Evolutionary conservation across 148 eudicot genomes (phyloP), one percentile per base, ranked within the genome.

Genomic region (Arctostaphylos glauca): DNA sequence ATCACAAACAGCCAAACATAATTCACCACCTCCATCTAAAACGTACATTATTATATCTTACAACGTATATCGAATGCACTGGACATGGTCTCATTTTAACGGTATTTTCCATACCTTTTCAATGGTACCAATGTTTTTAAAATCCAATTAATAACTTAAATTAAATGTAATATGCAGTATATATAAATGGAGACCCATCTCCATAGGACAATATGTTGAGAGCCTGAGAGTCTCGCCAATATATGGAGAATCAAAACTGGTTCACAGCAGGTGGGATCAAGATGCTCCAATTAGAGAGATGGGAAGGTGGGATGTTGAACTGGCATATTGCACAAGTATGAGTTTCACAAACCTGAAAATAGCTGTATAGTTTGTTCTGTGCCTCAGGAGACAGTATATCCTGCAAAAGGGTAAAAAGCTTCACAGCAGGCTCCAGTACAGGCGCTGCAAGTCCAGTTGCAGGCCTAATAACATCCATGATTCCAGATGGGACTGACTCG

Each of bases 331-430:
- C 46, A 60, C 67, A 54, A 6, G 48, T 64, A 31, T 70, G 19
- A 48, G 50, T 19, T 72, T 21, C 46, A 74, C 84, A 52, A 46
- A 93, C 99, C 98, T 96, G 99, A 79, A 96, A 96, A 86, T 93
- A 90, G 88, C 90, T 87, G 87, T 91, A 94, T 74, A 94, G 85
- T 58, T 94, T 96, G 60, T 85, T 91, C 84, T 94, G 99, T 41
- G 94, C 92, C 84, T 96, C 98, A 3, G 99, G 98, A 80, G 97
- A 90, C 87, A 94, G 86, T 80, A 96, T 90, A 82, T 96, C 98
- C 81, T 96, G 93, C 84, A 94, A 91, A 58, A 96, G 98, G 54
- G 91, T 91, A 88, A 90, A 94, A 19, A 96, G 94, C 74, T 91
- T 96, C 75, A 96, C 92, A 79, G 98, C 96, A 80, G 94, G 98